Base-by-base conservation (phyloP, 805 yeast species). In the Yarrowia porcina region DNA sequence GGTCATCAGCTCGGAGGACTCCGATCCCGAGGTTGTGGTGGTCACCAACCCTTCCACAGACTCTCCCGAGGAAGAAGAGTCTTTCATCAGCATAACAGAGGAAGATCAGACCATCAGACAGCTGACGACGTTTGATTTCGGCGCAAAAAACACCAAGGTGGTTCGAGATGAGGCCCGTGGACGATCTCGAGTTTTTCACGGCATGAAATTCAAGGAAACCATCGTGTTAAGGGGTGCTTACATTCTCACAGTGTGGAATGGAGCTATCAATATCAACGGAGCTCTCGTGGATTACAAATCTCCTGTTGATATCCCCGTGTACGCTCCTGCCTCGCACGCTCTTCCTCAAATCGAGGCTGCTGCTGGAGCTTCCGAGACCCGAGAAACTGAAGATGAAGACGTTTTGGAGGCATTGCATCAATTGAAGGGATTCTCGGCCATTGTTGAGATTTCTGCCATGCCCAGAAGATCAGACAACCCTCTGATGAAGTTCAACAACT, bases 181-280 rank as follows among this genome's bases (percentile, higher is more conserved):
- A 2, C 30, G 49, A 2, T 28, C 47, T 1, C 23, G 49, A 2
- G 49, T 56, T 2, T 56, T 56, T 9, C 49, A 39, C 36, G 61
- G 49, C 47, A 30, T 56, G 61, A 56, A 56, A 28, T 56, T 39
- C 49, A 56, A 56, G 15, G 39, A 56, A 18, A 20, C 61, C 49
- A 28, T 56, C 20, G 61, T 41, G 5, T 28, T 56, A 11, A 21
- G 61, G 2, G 61, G 61, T 9, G 61, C 61, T n/a, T 56, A 56
- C 25, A 12, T 28, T 12, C 23, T 56, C 17, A 56, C 47, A 1
- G 61, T 56, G 21, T 56, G 61, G 61, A 39, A 30, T 39, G 61
- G 61, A 28, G 49, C 30, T n/a, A 17, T 41, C 15, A 49, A 41
- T 28, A 39, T 56, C 39, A 41, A 41, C 38, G 61, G 61, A 28